A percentile compares a stretch with the other conserved stretches of the same genome.
Evolutionary conservation across 495 filamentous ascomycete genomes (phyloP).

Genomic region (Penicillium canariense): DNA sequence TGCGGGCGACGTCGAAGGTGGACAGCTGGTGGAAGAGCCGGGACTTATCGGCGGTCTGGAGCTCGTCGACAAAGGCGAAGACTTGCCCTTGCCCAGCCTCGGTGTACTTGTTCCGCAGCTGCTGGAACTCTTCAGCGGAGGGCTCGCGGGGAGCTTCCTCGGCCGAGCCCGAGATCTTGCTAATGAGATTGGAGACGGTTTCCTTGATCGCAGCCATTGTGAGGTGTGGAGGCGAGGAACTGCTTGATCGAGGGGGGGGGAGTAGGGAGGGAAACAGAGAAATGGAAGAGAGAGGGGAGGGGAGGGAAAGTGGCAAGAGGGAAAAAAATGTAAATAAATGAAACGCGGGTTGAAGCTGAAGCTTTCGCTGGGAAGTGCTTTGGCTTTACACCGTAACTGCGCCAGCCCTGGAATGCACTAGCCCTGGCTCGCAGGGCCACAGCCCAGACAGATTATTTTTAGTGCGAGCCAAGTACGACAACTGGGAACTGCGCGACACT

Average conservation of each 20-base stretch:
- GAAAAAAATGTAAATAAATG: slow-evolving; percentile 20
- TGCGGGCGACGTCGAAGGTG: slow-evolving; percentile 73
- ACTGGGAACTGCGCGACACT: not conserved
- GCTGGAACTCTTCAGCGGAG: slow-evolving; percentile 65
- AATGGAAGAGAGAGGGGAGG: slow-evolving; percentile 1
- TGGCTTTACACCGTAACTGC: slow-evolving; percentile 17
- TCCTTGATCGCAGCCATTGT: slow-evolving; percentile 49
- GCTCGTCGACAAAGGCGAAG: slow-evolving; percentile 83
- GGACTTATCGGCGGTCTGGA: slow-evolving; percentile 69
- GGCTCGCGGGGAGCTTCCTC: slow-evolving; percentile 60
- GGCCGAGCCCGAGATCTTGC: slow-evolving; percentile 50
- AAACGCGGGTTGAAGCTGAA: slow-evolving; percentile 25
- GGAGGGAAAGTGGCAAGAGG: slow-evolving; percentile 4
- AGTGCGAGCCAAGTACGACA: slow-evolving; percentile 13
- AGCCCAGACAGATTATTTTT: slow-evolving; percentile 23
- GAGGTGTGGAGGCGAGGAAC: slow-evolving; percentile 3
- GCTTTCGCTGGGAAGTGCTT: slow-evolving; percentile 1
- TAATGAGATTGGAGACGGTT: slow-evolving; percentile 57
- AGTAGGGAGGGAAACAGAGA: not conserved
- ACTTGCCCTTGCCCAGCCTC: slow-evolving; percentile 84
- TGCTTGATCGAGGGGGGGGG: not conserved
- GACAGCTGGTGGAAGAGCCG: slow-evolving; percentile 77
- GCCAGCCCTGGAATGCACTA: slow-evolving; percentile 6
- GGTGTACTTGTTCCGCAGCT: slow-evolving; percentile 74
- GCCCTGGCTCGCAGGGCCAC: not conserved